Conservation (phyloP, 1,284 basidiomycete species). For the Prillingera fragicola region DNA sequence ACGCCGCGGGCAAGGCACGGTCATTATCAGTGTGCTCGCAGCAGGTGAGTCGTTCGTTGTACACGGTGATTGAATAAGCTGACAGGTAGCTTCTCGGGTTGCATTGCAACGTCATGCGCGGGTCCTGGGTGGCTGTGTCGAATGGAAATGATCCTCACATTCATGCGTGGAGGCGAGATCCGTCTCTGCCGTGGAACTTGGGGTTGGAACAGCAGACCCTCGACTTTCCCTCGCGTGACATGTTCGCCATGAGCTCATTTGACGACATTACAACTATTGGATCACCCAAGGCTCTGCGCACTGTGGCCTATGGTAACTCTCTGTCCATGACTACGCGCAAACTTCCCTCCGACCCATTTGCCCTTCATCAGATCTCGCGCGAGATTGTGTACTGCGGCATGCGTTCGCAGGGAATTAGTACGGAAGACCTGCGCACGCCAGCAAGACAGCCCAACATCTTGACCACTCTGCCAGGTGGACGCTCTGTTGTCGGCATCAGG, state of each 20-base stretch:
- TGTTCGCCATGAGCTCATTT: conserved; percentile 29
- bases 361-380: conserved; percentile 25
- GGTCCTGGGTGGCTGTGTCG: conserved; percentile 25
- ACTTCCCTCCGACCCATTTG: conserved; percentile 28
- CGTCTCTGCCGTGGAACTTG: conserved; percentile 1
- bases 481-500: conserved; percentile 35
- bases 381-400: conserved; percentile 34
- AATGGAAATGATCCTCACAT: conserved; percentile 35
- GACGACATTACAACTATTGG: conserved; percentile 33
- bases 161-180: conserved; percentile 30
- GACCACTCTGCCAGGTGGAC: conserved; percentile 17
- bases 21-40: conserved; percentile 27
- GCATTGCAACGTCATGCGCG: conserved; percentile 29
- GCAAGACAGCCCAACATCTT: conserved; percentile 9
- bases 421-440: conserved; percentile 30
- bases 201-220: conserved; percentile 21
- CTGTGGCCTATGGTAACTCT: conserved; percentile 6
- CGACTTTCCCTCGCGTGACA: conserved; percentile 26
- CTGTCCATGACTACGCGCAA: conserved; percentile 14
- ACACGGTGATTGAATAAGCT: neutral
- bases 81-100: conserved; percentile 28
- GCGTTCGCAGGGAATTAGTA: conserved; percentile 18
- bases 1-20: conserved; percentile 15
- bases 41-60: conserved; percentile 14
- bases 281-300: conserved; percentile 12